Conservation (phyloP, 78 protist species). For the Parvularia atlantis region DNA sequence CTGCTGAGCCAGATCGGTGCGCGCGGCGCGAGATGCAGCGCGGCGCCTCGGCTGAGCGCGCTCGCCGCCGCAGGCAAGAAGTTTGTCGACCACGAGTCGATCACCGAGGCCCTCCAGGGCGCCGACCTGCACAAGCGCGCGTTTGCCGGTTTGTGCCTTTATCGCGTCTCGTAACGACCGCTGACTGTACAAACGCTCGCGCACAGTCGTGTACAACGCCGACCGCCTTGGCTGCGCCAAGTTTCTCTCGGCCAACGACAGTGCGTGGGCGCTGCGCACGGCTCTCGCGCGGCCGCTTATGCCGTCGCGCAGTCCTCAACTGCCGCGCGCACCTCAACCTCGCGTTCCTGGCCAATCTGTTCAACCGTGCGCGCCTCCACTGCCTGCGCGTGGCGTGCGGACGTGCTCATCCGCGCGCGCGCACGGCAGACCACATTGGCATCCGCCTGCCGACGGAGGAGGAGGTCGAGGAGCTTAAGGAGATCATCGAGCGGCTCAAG, state of each 20-base stretch:
- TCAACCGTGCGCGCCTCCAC: no score
- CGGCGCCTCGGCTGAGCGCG: no score
- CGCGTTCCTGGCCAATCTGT: slow-evolving; percentile 53
- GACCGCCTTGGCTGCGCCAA: slow-evolving; percentile 19
- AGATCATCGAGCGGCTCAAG: slow-evolving; percentile 17
- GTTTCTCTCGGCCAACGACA: slow-evolving; percentile 23
- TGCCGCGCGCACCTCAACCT: slow-evolving; percentile 48
- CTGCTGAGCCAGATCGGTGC: slow-evolving; percentile 38
- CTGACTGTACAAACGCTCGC: no score
- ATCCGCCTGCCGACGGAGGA: slow-evolving; percentile 9
- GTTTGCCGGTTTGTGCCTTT: no score
- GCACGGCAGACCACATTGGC: no score
- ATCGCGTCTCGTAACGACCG: no score
- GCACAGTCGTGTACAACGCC: slow-evolving; percentile 28
- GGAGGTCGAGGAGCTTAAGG: not conserved
- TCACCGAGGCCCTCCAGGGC: slow-evolving; percentile 1
- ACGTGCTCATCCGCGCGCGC: no score
- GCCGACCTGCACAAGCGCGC: slow-evolving; percentile 44
- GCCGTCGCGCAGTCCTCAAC: slow-evolving; percentile 7
- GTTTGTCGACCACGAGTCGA: slow-evolving; percentile 23
- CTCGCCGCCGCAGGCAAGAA: no score
- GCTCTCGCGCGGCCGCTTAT: no score
- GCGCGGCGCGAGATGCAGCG: no score
- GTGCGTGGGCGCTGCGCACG: no score
- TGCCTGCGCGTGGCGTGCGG: no score